Conservation (phyloP, 371 early-diverging fungal species). For the Zychaea mexicana region DNA sequence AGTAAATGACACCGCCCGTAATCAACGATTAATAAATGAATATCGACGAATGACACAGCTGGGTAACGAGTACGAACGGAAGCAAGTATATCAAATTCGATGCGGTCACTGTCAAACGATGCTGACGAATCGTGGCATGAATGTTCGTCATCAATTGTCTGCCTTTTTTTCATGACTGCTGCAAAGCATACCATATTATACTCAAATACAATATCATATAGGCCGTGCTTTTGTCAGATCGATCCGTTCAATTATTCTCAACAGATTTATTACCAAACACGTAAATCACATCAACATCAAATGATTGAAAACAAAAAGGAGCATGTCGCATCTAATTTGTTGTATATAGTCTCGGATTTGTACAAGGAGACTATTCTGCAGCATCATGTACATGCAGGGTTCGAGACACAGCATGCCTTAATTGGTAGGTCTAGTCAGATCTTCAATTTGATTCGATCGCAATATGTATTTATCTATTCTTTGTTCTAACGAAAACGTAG, state of each 20-base stretch:
- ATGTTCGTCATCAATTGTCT: slow-evolving; percentile 19
- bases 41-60: slow-evolving; percentile 27
- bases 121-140: slow-evolving; percentile 46
- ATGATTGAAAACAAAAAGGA: background rate
- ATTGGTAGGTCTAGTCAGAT: slow-evolving; percentile 27
- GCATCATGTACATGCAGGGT: slow-evolving; percentile 42
- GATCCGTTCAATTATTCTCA: slow-evolving; percentile 34
- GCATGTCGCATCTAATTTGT: background rate
- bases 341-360: slow-evolving; percentile 29
- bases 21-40: slow-evolving; percentile 24
- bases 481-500: slow-evolving; percentile 19
- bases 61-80: slow-evolving; percentile 32
- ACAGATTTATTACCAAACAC: slow-evolving; percentile 43
- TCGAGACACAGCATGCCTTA: slow-evolving; percentile 39
- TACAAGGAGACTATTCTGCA: slow-evolving; percentile 44
- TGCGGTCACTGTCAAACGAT: slow-evolving; percentile 32
- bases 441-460: too few relatives aligned
- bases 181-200: too few relatives aligned
- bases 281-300: slow-evolving; percentile 19
- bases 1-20: background rate
- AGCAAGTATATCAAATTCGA: slow-evolving; percentile 41
- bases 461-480: too few relatives aligned
- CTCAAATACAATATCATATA: too few relatives aligned
- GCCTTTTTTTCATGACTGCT: too few relatives aligned
- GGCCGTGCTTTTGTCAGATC: slow-evolving; percentile 43